These are phyloP conservation scores for Austroboletus festivus DNA, from an alignment of 768 basidiomycete genomes.

Conservation along the genomic window DNA sequence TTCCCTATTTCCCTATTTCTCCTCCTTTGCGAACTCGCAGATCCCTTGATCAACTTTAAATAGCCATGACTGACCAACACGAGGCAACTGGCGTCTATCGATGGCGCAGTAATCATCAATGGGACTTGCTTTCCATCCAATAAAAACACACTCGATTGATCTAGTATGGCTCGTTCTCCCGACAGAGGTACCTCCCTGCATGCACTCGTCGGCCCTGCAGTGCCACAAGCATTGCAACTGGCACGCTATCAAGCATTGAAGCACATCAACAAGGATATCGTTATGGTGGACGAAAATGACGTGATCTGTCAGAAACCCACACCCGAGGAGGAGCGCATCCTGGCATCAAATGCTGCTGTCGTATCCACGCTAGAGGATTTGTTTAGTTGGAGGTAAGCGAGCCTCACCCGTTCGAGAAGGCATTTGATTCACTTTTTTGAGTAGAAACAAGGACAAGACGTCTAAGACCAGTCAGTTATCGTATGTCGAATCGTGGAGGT, in stretches of 20 bases:
- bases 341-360: conserved; percentile 5
- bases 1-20: too few species aligned
- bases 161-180: background rate
- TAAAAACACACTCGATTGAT: background rate
- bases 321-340: conserved; percentile 14
- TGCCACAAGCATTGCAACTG: conserved; percentile 8
- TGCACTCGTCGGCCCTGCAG: conserved; percentile 7
- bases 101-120: background rate
- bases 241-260: conserved; percentile 8
- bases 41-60: too few species aligned
- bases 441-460: conserved; percentile 12
- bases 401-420: background rate
- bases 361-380: conserved; percentile 16
- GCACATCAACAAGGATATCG: background rate
- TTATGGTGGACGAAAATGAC: conserved; percentile 7
- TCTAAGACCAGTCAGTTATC: conserved; percentile 11
- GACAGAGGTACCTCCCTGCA: background rate
- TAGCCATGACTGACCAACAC: background rate
- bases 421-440: background rate
- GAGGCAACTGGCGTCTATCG: background rate
- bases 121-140: background rate
- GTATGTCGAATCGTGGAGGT: conserved; percentile 12
- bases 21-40: too few species aligned
- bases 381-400: conserved; percentile 14
- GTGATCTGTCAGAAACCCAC: conserved; percentile 12